phyloP scores from a whole-genome alignment of 2,329 filamentous ascomycete genomes.

The Alternaria brassicicola region DNA sequence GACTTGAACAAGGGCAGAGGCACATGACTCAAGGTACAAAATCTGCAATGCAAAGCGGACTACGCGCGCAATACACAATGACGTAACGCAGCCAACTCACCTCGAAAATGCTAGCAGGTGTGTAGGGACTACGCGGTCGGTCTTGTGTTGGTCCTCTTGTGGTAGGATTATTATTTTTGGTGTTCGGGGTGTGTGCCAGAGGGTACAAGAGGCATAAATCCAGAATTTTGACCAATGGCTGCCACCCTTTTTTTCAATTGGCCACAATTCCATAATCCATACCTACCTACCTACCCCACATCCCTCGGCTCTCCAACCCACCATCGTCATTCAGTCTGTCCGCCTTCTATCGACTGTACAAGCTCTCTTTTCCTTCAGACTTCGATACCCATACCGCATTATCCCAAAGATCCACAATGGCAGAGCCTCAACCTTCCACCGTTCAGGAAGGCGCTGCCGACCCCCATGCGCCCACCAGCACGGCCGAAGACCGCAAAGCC shows the following conservation, averaged over 20 bases:
- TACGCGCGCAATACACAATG: background rate
- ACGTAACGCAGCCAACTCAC: constrained; percentile 4
- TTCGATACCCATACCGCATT: background rate
- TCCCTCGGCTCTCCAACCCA: background rate
- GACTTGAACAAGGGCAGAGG: constrained; percentile 23
- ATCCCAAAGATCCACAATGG: constrained; percentile 54
- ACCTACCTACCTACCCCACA: constrained; percentile 20
- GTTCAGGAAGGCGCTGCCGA: constrained; percentile 66
- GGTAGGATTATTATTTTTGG: background rate
- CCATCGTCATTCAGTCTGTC: background rate
- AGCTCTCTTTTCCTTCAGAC: background rate
- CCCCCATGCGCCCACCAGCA: constrained; percentile 52
- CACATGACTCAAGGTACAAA: constrained; percentile 30
- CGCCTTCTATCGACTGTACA: background rate
- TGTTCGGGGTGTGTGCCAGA: background rate
- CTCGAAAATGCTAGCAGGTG: background rate
- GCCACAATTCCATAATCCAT: constrained; percentile 2
- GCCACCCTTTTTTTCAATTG: constrained; percentile 24
- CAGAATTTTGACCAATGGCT: constrained; percentile 16
- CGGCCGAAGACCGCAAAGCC: constrained; percentile 79
- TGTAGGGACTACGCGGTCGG: background rate
- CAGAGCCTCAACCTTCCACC: constrained; percentile 64
- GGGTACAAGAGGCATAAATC: background rate
- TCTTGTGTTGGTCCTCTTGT: background rate
- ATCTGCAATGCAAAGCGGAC: constrained; percentile 10